Base-by-base conservation (phyloP, 2,329 filamentous ascomycete species). In the Talaromyces amestolkiae region DNA sequence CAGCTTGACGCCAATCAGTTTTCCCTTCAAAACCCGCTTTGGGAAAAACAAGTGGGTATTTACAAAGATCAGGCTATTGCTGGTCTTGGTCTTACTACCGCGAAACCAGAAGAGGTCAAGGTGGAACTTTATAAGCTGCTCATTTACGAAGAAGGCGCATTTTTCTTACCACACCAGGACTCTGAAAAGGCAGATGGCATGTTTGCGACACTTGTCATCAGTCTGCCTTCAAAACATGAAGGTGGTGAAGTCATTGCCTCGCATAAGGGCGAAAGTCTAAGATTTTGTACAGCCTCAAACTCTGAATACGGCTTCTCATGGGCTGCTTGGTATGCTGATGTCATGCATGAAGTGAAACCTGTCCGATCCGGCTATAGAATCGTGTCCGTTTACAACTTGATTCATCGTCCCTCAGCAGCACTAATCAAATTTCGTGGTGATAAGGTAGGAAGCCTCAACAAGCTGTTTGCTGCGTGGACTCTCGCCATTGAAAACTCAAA, bases 311-410 rank as follows among this genome's bases (percentile, higher is more conserved):
- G 41, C 22, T 53, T 19, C 10, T 64, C 62, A 41, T 64, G 62
- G 79, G 69, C 65, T 15, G 72, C 70, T 4, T 82, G 80, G 85
- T 86, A 84, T 70, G 81, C 82, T 0, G 83, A 86, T 64, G 83
- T 86, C 0, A 76, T 74, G 1, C 82, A 86, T 68, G 80, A 86
- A 70, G 76, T 85, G n/a, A 73, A 79, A 17, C 78, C 80, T 1
- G 76, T 86, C 2, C 77, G 68, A 0, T 79, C 77, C 0, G 84
- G 85, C 2, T 80, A 82, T 69, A 81, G 83, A 3, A 78, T 82
- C 63, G 83, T 84, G 10, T 68, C 87, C 11, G 84, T 80, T 0
- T 87, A 85, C 72, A 86, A 86, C 69, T 77, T 87, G 4, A 70
- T 83, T 17, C 72, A 78, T 41, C 53, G 51, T 10, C 61, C 62